phyloP scores from a whole-genome alignment of 495 filamentous ascomycete genomes.

The Penicillium cinerascens region DNA sequence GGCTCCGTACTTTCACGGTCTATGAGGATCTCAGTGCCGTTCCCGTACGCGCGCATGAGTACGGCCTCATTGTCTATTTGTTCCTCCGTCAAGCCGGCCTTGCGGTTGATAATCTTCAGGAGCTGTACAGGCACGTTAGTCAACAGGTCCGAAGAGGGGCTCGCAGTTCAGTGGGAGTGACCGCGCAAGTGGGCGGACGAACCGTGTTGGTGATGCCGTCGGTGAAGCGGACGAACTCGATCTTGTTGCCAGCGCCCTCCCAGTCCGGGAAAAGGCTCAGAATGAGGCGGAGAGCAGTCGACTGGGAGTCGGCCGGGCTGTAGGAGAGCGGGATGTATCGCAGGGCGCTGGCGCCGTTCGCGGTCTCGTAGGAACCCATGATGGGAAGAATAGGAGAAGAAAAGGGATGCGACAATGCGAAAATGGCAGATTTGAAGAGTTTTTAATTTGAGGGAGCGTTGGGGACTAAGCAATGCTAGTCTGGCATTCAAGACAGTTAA shows the following conservation, averaged over 20 bases:
- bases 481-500: not conserved
- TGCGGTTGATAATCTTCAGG: conserved; percentile 80
- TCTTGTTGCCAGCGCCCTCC: conserved; percentile 66
- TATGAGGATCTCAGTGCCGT: conserved; percentile 91
- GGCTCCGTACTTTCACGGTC: conserved; percentile 80
- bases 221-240: conserved; percentile 88
- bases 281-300: conserved; percentile 73
- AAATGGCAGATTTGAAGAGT: not conserved
- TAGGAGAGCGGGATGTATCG: conserved; percentile 71
- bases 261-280: conserved; percentile 80
- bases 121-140: conserved; percentile 45
- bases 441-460: not conserved
- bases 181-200: conserved; percentile 26
- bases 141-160: not conserved
- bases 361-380: conserved; percentile 32
- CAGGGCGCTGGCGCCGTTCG: conserved; percentile 21
- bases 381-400: conserved; percentile 8
- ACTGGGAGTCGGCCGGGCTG: conserved; percentile 67
- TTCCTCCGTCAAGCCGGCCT: conserved; percentile 68
- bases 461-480: not conserved
- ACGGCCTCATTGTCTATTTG: conserved; percentile 83
- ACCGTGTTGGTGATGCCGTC: conserved; percentile 98
- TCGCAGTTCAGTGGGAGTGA: not conserved
- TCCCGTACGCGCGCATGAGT: conserved; percentile 88
- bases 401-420: not conserved